Evolutionary conservation across 495 filamentous ascomycete species (phyloP).

Genomic region (Hypoxylon lenormandii): DNA sequence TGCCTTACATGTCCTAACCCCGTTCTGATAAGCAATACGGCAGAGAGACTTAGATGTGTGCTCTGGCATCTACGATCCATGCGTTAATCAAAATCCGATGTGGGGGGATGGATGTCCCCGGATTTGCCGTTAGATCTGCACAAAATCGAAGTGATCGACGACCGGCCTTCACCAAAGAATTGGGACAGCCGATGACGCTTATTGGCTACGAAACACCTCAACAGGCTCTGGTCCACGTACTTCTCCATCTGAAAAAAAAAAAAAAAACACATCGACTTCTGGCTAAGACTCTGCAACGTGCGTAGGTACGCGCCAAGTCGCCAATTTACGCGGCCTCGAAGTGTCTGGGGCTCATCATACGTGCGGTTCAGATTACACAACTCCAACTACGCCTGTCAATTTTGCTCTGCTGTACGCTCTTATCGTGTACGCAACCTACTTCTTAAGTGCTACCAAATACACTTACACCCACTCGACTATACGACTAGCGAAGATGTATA

Average conservation of each 20-base stretch:
- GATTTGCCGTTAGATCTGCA: constrained; percentile 44
- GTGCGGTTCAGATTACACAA: constrained; percentile 36
- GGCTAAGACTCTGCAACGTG: constrained; percentile 19
- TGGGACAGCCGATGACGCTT: constrained; percentile 9
- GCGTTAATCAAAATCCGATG: constrained; percentile 23
- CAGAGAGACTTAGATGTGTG: background rate
- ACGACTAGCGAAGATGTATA: constrained; percentile 10
- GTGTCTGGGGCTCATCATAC: constrained; percentile 15
- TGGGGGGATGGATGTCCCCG: constrained; percentile 29
- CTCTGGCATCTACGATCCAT: constrained; percentile 13
- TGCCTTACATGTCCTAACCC: constrained; percentile 2
- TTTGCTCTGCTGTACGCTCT: constrained; percentile 36
- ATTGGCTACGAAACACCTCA: constrained; percentile 26
- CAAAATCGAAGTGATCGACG: constrained; percentile 42
- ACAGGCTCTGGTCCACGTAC: constrained; percentile 6
- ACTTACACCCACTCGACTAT: constrained; percentile 13
- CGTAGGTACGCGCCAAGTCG: constrained; percentile 18
- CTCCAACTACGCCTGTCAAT: constrained; percentile 37
- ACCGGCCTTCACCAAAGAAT: constrained; percentile 22
- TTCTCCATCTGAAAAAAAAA: constrained; percentile 22
- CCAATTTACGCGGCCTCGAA: constrained; percentile 23
- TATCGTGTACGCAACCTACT: constrained; percentile 33
- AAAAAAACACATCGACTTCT: constrained; percentile 27
- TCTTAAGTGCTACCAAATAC: constrained; percentile 12
- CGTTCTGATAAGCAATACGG: background rate